Evolutionary conservation across 768 basidiomycete genomes (phyloP), one percentile per base, ranked within the genome.

Genomic region (Termitomyces sp.): DNA sequence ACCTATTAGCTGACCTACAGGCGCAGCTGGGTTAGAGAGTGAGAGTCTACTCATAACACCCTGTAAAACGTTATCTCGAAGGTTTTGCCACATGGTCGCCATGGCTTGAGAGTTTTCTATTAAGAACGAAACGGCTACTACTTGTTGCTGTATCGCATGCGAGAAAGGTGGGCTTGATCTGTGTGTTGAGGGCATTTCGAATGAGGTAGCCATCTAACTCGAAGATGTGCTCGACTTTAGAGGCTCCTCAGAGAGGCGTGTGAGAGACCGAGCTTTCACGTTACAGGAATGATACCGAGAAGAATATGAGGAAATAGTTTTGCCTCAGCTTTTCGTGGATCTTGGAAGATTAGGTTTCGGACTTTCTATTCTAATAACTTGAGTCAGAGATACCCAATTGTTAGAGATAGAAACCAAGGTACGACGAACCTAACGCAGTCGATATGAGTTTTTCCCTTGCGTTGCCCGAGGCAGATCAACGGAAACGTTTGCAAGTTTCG

Each of bases 61-160:
- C 20, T 66, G 70, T 22, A 84, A 71, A 65, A 77, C 78, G 24
- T 72, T 75, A 64, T 78, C 75, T 60, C 75, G 71, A 35, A 84
- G 76, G 67, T 80, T 73, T 61, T 73, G 63, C 83, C 83, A 85
- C 24, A 75, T 69, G 6, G 60, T 20, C 26, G 69, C 66, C 72
- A 82, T 79, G 1, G 68, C 66, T 35, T 72, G 70, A 0, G 83
- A 84, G 63, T 84, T 84, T 70, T 85, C 83, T 61, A 84, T 74
- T 58, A 85, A 71, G 58, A 84, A 63, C 52, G 83, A 72, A n/a
- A 75, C 70, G 36, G 70, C 72, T 30, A 75, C 65, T 18, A 72
- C 69, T 60, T 75, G 72, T 59, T 70, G 64, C 16, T 69, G 67
- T 55, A 63, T 58, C 24, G 58, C 48, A 55, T 67, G 61, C 28